Evolutionary conservation across 1,139 yeast genomes (phyloP).

Genomic region (Pneumocystis canis): DNA sequence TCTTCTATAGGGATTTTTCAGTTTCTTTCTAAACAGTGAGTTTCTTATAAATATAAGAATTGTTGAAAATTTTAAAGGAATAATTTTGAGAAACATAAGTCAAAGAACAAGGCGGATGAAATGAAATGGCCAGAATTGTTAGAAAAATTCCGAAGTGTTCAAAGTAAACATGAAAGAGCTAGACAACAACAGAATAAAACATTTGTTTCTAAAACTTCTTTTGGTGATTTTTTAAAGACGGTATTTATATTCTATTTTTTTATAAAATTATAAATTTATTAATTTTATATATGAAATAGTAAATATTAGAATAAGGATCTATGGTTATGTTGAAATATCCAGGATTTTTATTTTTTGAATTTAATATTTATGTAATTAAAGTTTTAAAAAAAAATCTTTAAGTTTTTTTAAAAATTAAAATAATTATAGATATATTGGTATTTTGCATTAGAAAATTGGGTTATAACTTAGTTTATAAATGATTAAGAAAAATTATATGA

Average conservation of each 20-base stretch:
- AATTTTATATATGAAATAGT: neutral
- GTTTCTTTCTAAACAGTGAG: slow-evolving; percentile 7
- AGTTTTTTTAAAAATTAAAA: neutral
- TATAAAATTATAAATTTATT: neutral
- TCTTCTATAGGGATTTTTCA: slow-evolving; percentile 29
- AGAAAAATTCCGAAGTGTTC: slow-evolving; percentile 46
- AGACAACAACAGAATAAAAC: neutral
- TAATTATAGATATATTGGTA: neutral
- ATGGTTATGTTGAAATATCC: neutral
- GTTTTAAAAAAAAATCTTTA: neutral
- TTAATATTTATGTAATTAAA: neutral
- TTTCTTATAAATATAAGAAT: slow-evolving; percentile 7
- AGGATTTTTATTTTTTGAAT: neutral
- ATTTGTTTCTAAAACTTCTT: neutral
- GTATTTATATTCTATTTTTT: neutral
- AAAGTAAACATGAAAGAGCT: slow-evolving; percentile 37
- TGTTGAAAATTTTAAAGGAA: slow-evolving; percentile 2
- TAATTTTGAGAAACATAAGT: slow-evolving; percentile 5
- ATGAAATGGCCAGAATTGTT: slow-evolving; percentile 41
- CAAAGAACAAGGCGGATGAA: slow-evolving; percentile 13
- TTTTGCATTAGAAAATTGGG: neutral
- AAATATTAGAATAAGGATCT: neutral
- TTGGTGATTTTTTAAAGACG: neutral
- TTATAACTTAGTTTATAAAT: neutral
- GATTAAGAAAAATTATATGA: neutral